Conservation (phyloP, 2,329 filamentous ascomycete species). For the Pestalotiopsis sp. region DNA sequence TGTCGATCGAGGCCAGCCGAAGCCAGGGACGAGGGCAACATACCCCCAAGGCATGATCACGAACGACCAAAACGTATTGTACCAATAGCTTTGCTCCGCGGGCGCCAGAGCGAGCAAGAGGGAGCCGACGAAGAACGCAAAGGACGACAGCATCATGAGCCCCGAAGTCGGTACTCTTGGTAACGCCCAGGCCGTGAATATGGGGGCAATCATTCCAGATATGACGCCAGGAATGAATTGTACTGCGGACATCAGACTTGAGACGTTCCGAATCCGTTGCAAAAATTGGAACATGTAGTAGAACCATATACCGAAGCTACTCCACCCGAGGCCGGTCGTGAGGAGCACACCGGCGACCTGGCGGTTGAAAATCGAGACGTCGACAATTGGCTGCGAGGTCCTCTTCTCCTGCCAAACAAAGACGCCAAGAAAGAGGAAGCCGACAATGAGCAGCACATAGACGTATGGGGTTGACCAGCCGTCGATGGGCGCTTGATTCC, state of each 20-base stretch:
- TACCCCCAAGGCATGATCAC: conserved; percentile 53
- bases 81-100: conserved; percentile 62
- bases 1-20: neutral
- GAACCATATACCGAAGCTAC: conserved; percentile 39
- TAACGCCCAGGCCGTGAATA: conserved; percentile 28
- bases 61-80: conserved; percentile 58
- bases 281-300: conserved; percentile 43
- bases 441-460: conserved; percentile 57
- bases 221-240: conserved; percentile 25
- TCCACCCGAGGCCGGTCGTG: conserved; percentile 42
- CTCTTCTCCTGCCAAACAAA: conserved; percentile 59
- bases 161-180: conserved; percentile 25
- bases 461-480: conserved; percentile 60
- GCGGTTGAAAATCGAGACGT: conserved; percentile 42
- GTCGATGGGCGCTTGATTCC: conserved; percentile 62
- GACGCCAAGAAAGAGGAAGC: conserved; percentile 49
- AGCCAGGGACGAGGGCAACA: neutral
- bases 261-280: conserved; percentile 26
- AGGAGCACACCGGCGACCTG: conserved; percentile 46
- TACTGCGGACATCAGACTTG: conserved; percentile 33
- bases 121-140: conserved; percentile 43
- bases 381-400: conserved; percentile 47
- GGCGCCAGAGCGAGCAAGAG: conserved; percentile 48
- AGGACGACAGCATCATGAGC: conserved; percentile 45
- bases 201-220: conserved; percentile 26